Conservation (phyloP, 805 yeast species). For the Lipomyces mesembrius region DNA sequence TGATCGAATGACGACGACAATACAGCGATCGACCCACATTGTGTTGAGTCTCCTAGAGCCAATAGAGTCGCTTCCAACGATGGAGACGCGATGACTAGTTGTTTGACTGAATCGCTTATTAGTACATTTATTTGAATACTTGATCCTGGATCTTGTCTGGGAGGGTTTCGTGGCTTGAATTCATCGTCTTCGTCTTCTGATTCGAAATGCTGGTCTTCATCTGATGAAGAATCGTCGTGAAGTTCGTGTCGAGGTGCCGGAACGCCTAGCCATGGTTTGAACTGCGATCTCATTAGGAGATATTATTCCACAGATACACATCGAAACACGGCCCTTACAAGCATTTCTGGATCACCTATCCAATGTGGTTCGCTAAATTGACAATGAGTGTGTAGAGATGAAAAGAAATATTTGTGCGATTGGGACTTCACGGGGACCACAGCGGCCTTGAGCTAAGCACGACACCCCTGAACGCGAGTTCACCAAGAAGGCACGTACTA, state of each 20-base stretch:
- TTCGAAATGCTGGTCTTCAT: slow-evolving; percentile 32
- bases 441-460: too few species aligned
- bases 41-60: slow-evolving; percentile 11
- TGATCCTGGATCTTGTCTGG: slow-evolving; percentile 15
- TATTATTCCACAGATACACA: not conserved
- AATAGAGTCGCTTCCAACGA: slow-evolving; percentile 19
- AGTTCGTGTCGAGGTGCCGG: slow-evolving; percentile 52
- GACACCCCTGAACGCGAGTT: not conserved
- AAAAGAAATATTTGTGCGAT: not conserved
- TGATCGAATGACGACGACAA: not conserved
- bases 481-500: not conserved
- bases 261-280: slow-evolving; percentile 52
- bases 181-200: slow-evolving; percentile 15
- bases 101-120: not conserved
- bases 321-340: not conserved
- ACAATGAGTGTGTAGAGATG: not conserved
- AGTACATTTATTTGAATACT: slow-evolving; percentile 7
- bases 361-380: not conserved
- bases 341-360: not conserved
- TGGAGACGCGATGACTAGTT: slow-evolving; percentile 23
- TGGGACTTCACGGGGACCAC: not conserved
- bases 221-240: slow-evolving; percentile 47
- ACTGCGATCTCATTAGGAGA: slow-evolving; percentile 38
- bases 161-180: not conserved
- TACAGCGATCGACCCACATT: slow-evolving; percentile 24